Base-by-base conservation (phyloP, 495 filamentous ascomycete species). In the Daldinia loculata region DNA sequence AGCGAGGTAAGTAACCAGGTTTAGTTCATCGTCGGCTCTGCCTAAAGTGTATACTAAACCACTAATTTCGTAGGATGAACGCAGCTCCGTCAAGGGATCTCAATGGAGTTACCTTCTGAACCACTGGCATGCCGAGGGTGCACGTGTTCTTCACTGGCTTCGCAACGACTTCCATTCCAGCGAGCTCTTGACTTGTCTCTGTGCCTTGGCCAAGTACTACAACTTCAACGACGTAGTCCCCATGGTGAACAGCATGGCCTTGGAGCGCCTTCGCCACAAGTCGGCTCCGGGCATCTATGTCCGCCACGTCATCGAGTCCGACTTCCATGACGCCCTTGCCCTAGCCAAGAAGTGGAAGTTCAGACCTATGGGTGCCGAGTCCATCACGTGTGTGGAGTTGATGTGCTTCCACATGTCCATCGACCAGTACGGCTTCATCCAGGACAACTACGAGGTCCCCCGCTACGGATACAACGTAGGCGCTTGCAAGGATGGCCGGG, bases 221-320 rank as follows among this genome's bases (percentile, higher is more conserved):
- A 15, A 27, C 6, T 65, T n/a, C 26, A 15, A 57, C 6, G 39
- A 57, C 3, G 26, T 50, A 0, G 12, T 53, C 2, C 22, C 6
- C 38, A 65, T 65, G 62, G 52, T 38, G n/a, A 65, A 65, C 62
- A 56, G 38, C 27, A 57, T 65, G 9, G 36, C 24, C 5, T 1
- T 56, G 5, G 62, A 65, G 48, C 52, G 62, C 0, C 29, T 65
- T 4, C 62, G 62, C 52, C 62, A 65, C 52, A 30, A n/a, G 12
- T 53, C 50, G 6, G 12, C 22, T 6, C 26, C 50, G 24, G 14
- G 50, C 5, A 4, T 30, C 50, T 30, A 53, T 1, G 50, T 27
- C 50, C 50, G 24, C 0, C 43, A 48, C 17, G 43, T 48, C 17
- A 22, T 48, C 19, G 43, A 48, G 22, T 24, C 43, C 7, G 61